Evolutionary conservation across 352 stramenopile genomes (phyloP).

Genomic region (Phytophthora sp.): DNA sequence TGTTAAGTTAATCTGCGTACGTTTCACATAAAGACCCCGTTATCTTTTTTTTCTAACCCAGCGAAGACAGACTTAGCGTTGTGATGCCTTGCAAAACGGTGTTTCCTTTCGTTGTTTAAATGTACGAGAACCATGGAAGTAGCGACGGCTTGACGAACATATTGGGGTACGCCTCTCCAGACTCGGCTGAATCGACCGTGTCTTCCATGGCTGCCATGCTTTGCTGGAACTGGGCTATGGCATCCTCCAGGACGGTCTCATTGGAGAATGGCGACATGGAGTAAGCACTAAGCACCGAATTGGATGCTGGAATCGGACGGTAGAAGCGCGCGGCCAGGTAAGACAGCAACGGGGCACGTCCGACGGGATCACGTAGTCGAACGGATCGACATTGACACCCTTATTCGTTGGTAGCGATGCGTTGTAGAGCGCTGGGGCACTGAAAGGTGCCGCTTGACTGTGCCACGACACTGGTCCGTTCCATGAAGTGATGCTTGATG

Average conservation of each 20-base stretch:
- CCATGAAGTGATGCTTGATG: slow-evolving; percentile 51
- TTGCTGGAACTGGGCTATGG: slow-evolving; percentile 33
- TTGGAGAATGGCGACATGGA: slow-evolving; percentile 26
- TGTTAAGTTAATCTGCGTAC: no score
- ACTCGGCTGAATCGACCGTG: slow-evolving; percentile 70
- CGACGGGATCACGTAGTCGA: slow-evolving; percentile 55
- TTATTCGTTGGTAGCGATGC: slow-evolving; percentile 32
- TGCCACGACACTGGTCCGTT: slow-evolving; percentile 47
- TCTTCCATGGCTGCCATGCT: slow-evolving; percentile 28
- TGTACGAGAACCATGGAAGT: slow-evolving; percentile 39
- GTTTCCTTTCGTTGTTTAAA: slow-evolving; percentile 16
- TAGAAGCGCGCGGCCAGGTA: slow-evolving; percentile 32
- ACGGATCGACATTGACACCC: slow-evolving; percentile 28
- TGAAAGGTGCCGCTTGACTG: slow-evolving; percentile 32
- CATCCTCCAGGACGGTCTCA: slow-evolving; percentile 18
- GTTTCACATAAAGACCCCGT: no score
- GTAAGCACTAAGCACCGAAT: slow-evolving; percentile 33
- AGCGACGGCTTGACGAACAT: slow-evolving; percentile 32
- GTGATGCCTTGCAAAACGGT: no score
- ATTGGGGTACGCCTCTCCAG: slow-evolving; percentile 86
- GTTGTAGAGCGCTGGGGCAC: slow-evolving; percentile 37
- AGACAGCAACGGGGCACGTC: slow-evolving; percentile 29
- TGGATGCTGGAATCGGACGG: slow-evolving; percentile 17
- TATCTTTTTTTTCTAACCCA: no score
- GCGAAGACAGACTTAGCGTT: no score